Conservation (phyloP, 1,284 basidiomycete species). For the Tremellales sp. region DNA sequence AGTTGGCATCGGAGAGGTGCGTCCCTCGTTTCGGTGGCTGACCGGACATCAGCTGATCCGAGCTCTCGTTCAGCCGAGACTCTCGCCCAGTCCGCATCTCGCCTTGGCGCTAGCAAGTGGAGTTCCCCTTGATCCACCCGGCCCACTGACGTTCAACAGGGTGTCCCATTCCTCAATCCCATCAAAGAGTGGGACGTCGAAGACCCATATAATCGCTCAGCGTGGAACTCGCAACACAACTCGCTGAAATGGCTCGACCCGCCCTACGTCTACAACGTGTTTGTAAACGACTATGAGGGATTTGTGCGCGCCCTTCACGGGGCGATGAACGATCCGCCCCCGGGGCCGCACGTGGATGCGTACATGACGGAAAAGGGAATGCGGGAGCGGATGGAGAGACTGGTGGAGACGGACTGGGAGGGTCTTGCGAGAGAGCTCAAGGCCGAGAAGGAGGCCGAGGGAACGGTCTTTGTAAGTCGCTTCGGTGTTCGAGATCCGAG, state of each 20-base stretch:
- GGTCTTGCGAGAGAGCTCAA: too few species aligned
- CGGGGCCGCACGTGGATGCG: slow-evolving; percentile 15
- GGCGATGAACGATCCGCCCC: slow-evolving; percentile 16
- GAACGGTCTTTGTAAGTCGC: too few species aligned
- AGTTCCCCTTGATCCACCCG: background rate
- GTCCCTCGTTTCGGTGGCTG: too few species aligned
- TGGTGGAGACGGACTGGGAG: slow-evolving; percentile 20
- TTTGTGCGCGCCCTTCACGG: slow-evolving; percentile 18
- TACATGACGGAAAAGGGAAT: slow-evolving; percentile 15
- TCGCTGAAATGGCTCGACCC: slow-evolving; percentile 17
- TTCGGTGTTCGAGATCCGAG: too few species aligned
- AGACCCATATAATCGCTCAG: slow-evolving; percentile 10
- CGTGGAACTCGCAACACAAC: slow-evolving; percentile 24
- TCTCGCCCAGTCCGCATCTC: slow-evolving; percentile 7
- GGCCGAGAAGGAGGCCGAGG: too few species aligned
- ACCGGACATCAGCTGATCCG: too few species aligned
- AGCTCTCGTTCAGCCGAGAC: too few species aligned
- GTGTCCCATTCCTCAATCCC: slow-evolving; percentile 17
- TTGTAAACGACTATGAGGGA: slow-evolving; percentile 18
- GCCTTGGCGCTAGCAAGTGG: slow-evolving; percentile 1
- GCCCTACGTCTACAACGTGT: slow-evolving; percentile 27
- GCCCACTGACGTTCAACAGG: slow-evolving; percentile 10
- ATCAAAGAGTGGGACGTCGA: slow-evolving; percentile 16
- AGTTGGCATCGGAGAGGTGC: slow-evolving; percentile 23
- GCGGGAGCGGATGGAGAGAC: slow-evolving; percentile 14